Evolutionary conservation across 768 basidiomycete genomes (phyloP).

Genomic region (Suillus subalutaceus): DNA sequence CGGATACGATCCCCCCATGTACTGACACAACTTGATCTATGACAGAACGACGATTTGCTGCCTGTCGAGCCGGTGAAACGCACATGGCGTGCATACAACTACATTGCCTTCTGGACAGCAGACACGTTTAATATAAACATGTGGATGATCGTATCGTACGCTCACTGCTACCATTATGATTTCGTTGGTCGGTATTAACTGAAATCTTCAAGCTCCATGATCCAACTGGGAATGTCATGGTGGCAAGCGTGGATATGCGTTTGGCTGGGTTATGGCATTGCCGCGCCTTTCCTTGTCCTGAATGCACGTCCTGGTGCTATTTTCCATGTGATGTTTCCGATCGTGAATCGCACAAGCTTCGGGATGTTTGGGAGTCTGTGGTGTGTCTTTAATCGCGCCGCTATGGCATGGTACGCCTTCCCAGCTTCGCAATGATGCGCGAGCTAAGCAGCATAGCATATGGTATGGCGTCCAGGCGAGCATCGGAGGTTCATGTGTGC

Average conservation of each 20-base stretch:
- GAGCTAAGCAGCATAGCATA: constrained; percentile 43
- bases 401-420: constrained; percentile 64
- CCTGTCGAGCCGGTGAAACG: constrained; percentile 66
- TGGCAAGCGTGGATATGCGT: constrained; percentile 88
- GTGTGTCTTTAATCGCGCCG: constrained; percentile 78
- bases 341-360: constrained; percentile 75
- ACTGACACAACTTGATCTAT: constrained; percentile 6
- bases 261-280: constrained; percentile 62
- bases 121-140: constrained; percentile 82
- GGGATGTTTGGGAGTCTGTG: constrained; percentile 79
- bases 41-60: constrained; percentile 69
- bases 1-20: constrained; percentile 8
- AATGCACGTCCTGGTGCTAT: constrained; percentile 81
- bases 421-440: constrained; percentile 18
- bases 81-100: constrained; percentile 69
- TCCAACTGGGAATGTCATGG: constrained; percentile 73
- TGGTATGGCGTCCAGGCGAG: constrained; percentile 84
- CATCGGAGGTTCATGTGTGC: constrained; percentile 80
- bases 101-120: constrained; percentile 76
- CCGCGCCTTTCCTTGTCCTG: constrained; percentile 71
- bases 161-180: no score
- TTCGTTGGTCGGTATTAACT: background rate
- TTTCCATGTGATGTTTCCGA: constrained; percentile 78
- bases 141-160: constrained; percentile 73
- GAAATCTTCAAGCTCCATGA: constrained; percentile 49